phyloP scores from a whole-genome alignment of 768 basidiomycete genomes.

The Auriscalpium orientale region DNA sequence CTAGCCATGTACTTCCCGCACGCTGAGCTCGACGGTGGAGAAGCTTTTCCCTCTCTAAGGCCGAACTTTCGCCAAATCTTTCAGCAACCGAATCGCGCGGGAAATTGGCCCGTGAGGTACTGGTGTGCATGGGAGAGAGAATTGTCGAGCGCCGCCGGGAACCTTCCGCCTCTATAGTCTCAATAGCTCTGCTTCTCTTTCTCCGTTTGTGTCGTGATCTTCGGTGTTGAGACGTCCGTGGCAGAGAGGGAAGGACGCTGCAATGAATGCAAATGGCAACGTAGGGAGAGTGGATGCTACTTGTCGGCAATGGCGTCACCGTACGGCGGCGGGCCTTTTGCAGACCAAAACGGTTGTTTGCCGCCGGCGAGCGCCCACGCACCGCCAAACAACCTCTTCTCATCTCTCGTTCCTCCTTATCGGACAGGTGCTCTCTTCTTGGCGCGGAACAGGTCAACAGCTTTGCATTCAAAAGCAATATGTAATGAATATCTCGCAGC shows the following conservation, averaged over 20 bases:
- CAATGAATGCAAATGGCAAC: neutral
- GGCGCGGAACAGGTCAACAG: neutral
- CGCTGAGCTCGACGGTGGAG: constrained; percentile 40
- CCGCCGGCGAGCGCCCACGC: too few relatives aligned
- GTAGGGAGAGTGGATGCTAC: neutral
- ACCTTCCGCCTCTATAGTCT: neutral
- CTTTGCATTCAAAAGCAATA: too few relatives aligned
- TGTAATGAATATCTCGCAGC: too few relatives aligned
- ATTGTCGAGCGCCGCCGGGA: constrained; percentile 19
- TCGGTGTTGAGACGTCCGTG: neutral
- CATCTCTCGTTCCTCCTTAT: neutral
- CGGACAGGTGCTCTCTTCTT: neutral
- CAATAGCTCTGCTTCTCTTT: neutral
- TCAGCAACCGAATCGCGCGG: constrained; percentile 8
- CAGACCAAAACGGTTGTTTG: neutral
- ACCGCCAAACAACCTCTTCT: neutral
- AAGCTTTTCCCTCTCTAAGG: constrained; percentile 67
- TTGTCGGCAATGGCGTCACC: neutral
- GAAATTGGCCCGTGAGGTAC: constrained; percentile 13
- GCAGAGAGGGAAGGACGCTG: neutral
- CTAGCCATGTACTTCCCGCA: constrained; percentile 23
- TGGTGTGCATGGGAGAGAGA: constrained; percentile 23
- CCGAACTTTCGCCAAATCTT: constrained; percentile 44
- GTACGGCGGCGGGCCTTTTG: neutral
- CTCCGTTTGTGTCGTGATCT: neutral